phyloP scores from a whole-genome alignment of 2,329 filamentous ascomycete genomes.

The Aspergillus persii region DNA sequence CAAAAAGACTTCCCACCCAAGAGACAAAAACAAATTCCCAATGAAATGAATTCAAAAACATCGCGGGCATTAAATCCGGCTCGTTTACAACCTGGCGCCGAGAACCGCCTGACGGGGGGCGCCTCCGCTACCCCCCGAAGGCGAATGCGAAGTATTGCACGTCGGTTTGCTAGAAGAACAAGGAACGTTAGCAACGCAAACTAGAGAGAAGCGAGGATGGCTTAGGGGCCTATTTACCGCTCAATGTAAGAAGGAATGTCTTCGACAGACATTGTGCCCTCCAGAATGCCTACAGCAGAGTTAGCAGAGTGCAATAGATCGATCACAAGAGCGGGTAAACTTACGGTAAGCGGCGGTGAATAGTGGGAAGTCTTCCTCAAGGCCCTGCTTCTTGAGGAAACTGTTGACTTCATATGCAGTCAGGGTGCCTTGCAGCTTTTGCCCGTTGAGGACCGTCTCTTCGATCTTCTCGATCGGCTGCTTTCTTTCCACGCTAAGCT shows the following conservation, averaged over 20 bases:
- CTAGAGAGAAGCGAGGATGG: constrained; percentile 6
- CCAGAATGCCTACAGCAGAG: constrained; percentile 61
- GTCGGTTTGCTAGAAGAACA: constrained; percentile 20
- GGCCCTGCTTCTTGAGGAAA: constrained; percentile 75
- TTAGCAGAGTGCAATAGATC: constrained; percentile 19
- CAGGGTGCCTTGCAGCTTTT: constrained; percentile 92
- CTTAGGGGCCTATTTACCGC: constrained; percentile 32
- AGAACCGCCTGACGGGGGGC: constrained; percentile 8
- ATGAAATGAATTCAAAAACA: constrained; percentile 3
- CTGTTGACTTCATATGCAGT: constrained; percentile 89
- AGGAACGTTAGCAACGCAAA: constrained; percentile 18
- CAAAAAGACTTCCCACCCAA: constrained; percentile 6
- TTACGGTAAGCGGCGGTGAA: constrained; percentile 80
- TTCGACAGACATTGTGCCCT: constrained; percentile 72
- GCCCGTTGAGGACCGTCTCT: constrained; percentile 84
- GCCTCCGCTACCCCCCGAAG: constrained; percentile 11
- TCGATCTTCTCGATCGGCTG: constrained; percentile 85
- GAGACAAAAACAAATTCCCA: constrained; percentile 2
- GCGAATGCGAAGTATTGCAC: constrained; percentile 1
- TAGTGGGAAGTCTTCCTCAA: constrained; percentile 82
- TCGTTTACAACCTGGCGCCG: constrained; percentile 18
- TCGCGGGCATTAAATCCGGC: neutral
- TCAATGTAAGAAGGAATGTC: constrained; percentile 73
- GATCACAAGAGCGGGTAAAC: constrained; percentile 19
- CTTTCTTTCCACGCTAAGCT: constrained; percentile 76